Evolutionary conservation across 768 basidiomycete genomes (phyloP), one percentile per base, ranked within the genome.

Genomic region (Tylopilus sp.): DNA sequence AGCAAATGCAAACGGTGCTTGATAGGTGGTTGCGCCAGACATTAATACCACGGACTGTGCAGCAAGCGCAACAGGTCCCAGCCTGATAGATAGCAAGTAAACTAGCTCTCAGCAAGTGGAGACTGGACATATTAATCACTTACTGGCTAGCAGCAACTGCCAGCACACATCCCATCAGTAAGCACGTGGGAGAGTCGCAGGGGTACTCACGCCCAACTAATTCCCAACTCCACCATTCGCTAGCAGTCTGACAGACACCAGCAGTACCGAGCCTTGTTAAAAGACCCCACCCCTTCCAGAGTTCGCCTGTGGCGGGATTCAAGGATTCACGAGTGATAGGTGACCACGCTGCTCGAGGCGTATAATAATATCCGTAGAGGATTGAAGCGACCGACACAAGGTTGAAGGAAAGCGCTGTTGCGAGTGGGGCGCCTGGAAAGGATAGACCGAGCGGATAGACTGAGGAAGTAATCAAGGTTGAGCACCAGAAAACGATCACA

Each of bases 161-260:
- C 11, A 9, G 7, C 13, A 37, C 10, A 28, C 11, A 22, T 40
- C 30, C 19, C 14, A 21, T 55, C 30, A 53, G 46, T 36, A 16
- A 45, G 37, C 11, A 46, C 40, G 10, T 33, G 25, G 13, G 16
- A 44, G 19, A 42, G 16, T 1, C 11, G 11, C 26, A 41, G 17
- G 34, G 22, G 17, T 6, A 61, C 68, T 59, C 51, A 70, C 68
- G 72, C 22, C 85, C 86, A 29, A 89, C 71, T 7, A 92, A 78
- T 71, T 97, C 94, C 96, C 96, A 96, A 34, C 88, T 86, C 93
- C 95, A 98, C 96, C 95, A 98, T 70, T 97, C 96, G 4, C 83
- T 85, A 1, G 90, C 91, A 4, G 83, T 86, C 68, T 93, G 92
- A 1, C 84, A 50, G 21, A 92, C 83, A 11, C 96, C 94, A 11